Base-by-base conservation (phyloP, 768 basidiomycete genomes). In the Rhizopogon roseolus region DNA sequence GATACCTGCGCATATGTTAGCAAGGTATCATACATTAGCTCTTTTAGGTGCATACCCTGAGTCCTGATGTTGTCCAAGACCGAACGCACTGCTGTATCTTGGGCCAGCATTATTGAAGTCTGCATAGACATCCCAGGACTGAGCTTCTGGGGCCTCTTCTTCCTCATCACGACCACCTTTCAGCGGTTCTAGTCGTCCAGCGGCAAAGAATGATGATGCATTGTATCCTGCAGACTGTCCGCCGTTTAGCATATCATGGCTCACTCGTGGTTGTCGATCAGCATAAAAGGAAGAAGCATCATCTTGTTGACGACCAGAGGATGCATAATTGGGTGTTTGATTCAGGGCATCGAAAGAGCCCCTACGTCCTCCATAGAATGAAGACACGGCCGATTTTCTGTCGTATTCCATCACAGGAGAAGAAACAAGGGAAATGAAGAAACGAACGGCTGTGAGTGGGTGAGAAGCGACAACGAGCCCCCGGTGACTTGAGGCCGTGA, bases 51-150 rank as follows among this genome's bases (percentile, higher is more conserved):
- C 79, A 65, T 54, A 84, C 86, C 74, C 81, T 56, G 75, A 60
- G 16, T 74, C 70, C 19, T 66, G 73, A 29, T 70, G 67, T 48
- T 71, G 64, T 7, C 67, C 67, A 6, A 71, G 41, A 17, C 75
- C 80, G 64, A 86, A 85, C 6, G 85, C 77, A 19, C 76, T 71
- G 62, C 86, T 88, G 61, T 93, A 93, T 52, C 79, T 75, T 19
- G 90, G 91, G 2, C 91, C 91, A 5, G 81, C 68, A 60, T 93
- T 93, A 72, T 93, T 93, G 70, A 93, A 93, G 70, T 93, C 91
- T 19, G 91, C 88, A 65, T 84, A 93, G 42, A 93, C 83, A 66
- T 93, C 88, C 84, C 88, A 92, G 34, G 75, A 74, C 14, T 71
- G 74, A 41, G 71, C 73, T 25, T 63, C 62, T n/a, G 62, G 66